Evolutionary conservation across 2,329 filamentous ascomycete species (phyloP).

Genomic region (Pyrenochaeta sp.): DNA sequence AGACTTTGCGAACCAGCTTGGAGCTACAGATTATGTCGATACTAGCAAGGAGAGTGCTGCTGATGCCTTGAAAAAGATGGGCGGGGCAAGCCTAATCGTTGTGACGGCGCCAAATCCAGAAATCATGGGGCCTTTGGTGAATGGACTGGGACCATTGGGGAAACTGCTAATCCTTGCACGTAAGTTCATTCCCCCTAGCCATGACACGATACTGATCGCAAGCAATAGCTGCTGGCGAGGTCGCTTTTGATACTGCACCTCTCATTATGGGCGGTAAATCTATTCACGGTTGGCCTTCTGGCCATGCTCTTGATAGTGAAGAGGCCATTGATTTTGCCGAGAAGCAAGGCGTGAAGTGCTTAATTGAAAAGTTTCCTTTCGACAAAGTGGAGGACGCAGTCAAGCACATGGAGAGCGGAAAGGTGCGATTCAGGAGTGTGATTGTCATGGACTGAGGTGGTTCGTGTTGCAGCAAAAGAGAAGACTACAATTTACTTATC

Average conservation of each 20-base stretch:
- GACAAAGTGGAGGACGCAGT: slow-evolving; percentile 59
- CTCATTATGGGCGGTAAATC: slow-evolving; percentile 58
- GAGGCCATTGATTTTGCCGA: slow-evolving; percentile 61
- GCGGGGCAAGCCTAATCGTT: slow-evolving; percentile 68
- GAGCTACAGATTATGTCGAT: slow-evolving; percentile 65
- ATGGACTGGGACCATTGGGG: slow-evolving; percentile 62
- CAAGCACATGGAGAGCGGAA: slow-evolving; percentile 58
- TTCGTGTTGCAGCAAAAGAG: neutral
- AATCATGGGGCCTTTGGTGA: slow-evolving; percentile 61
- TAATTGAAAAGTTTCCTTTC: slow-evolving; percentile 62
- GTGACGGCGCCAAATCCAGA: slow-evolving; percentile 68
- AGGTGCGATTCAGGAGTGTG: slow-evolving; percentile 60
- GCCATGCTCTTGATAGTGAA: slow-evolving; percentile 61
- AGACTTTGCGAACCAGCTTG: slow-evolving; percentile 61
- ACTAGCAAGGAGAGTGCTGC: slow-evolving; percentile 59
- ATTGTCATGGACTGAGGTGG: slow-evolving; percentile 54
- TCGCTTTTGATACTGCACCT: slow-evolving; percentile 52
- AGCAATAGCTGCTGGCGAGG: slow-evolving; percentile 51
- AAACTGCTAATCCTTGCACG: slow-evolving; percentile 67
- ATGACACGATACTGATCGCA: neutral
- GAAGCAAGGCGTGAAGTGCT: slow-evolving; percentile 57
- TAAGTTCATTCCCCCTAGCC: slow-evolving; percentile 21
- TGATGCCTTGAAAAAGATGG: slow-evolving; percentile 62
- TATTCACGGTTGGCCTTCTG: slow-evolving; percentile 61
- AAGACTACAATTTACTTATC: too few species aligned